Percentiles rank a stretch among this genome's conserved stretches.
Evolutionary conservation across 345 rosid species (phyloP).

Genomic region (Cardamine resedifolia): DNA sequence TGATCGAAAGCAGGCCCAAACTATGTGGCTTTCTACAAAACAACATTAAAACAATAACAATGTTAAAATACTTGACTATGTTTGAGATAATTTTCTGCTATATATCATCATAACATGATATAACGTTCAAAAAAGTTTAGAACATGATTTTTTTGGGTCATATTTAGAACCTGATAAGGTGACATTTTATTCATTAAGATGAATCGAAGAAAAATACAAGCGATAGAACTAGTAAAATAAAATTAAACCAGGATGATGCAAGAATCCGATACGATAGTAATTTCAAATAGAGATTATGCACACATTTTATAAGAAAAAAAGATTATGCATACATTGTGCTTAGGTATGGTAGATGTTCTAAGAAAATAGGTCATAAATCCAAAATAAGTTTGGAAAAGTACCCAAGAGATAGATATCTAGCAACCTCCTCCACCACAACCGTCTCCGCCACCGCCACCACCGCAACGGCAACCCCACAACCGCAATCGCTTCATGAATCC

Average conservation of each 20-base stretch:
- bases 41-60: not conserved
- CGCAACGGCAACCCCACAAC: not conserved
- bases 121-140: not conserved
- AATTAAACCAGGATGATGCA: not conserved
- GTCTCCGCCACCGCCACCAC: no score
- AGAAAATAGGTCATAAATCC: not conserved
- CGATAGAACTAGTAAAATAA: not conserved
- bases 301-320: not conserved
- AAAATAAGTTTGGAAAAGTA: not conserved
- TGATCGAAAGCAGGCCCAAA: not conserved
- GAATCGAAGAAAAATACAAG: not conserved
- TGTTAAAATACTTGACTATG: not conserved
- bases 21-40: not conserved
- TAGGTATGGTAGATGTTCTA: not conserved
- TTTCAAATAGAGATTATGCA: not conserved
- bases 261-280: not conserved
- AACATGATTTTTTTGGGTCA: not conserved
- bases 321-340: not conserved
- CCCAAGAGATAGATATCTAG: conserved; percentile 6
- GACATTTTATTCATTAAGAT: not conserved
- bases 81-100: not conserved
- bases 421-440: not conserved
- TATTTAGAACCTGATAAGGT: not conserved
- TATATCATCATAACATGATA: not conserved
- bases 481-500: not conserved